Evolutionary conservation across 163 green algal genomes (phyloP), one percentile per base, ranked within the genome.

Genomic region (Scenedesmus sp.): DNA sequence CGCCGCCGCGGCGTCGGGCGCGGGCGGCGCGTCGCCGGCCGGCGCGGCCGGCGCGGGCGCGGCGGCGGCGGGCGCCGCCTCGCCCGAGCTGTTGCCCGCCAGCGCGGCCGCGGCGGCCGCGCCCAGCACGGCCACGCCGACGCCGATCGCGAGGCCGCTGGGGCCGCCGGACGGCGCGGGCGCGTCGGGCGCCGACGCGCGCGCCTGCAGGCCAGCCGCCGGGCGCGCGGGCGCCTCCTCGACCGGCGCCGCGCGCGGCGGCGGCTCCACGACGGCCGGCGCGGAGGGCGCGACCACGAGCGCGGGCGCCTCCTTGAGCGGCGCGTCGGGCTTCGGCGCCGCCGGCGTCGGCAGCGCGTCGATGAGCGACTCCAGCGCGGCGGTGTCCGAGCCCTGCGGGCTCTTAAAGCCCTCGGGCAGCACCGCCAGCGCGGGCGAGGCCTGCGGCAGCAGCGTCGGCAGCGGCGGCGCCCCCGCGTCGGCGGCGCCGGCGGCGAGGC

Each of bases 131-230:
- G 69, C 69, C 53, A 77, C 24, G n/a, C 36, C 69, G 5, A 53
- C 54, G n/a, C 69, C 69, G 34, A 77, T 77, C 26, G 66, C 4
- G 24, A 77, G 53, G 29, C 69, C 69, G 58, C 42, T 77, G 54
- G 57, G 66, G 54, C 54, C 18, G 24, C 13, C 42, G 22, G 20
- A n/a, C n/a, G n/a, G n/a, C n/a, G n/a, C n/a, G n/a, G n/a, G n/a
- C n/a, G n/a, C n/a, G n/a, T n/a, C n/a, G n/a, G n/a, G n/a, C n/a
- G n/a, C n/a, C n/a, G n/a, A n/a, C n/a, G n/a, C n/a, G n/a, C n/a
- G n/a, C n/a, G n/a, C n/a, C n/a, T n/a, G n/a, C n/a, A n/a, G n/a
- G n/a, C n/a, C n/a, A n/a, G n/a, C n/a, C n/a, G n/a, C n/a, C n/a
- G n/a, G n/a, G n/a, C n/a, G n/a, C n/a, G 7, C 10, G 39, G 39